Evolutionary conservation across 1,284 basidiomycete genomes (phyloP).

Genomic region (Microbotryum violaceum): DNA sequence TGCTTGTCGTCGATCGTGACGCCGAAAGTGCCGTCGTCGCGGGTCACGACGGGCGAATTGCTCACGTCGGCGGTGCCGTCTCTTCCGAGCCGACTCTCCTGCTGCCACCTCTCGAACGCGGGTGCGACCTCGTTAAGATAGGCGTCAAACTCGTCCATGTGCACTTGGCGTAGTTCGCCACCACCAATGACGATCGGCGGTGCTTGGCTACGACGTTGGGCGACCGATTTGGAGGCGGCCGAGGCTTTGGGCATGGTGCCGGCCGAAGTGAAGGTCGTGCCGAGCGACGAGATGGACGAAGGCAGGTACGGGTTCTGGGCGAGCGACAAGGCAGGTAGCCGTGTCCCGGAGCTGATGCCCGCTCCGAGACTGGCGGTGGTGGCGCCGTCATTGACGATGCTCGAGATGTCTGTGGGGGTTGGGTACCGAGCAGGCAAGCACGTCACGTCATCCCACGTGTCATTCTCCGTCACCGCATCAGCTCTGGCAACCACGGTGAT

Average conservation of each 20-base stretch:
- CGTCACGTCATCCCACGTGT: too few relatives aligned
- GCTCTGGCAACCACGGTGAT: too few relatives aligned
- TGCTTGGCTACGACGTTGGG: slow-evolving; percentile 22
- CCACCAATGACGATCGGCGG: slow-evolving; percentile 19
- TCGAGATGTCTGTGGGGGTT: too few relatives aligned
- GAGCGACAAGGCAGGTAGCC: slow-evolving; percentile 1
- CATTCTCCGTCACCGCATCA: too few relatives aligned
- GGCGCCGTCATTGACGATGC: too few relatives aligned
- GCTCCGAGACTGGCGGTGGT: too few relatives aligned
- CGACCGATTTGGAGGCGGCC: slow-evolving; percentile 18
- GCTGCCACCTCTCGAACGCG: slow-evolving; percentile 38
- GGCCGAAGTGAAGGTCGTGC: slow-evolving; percentile 30
- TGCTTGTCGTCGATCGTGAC: slow-evolving; percentile 4
- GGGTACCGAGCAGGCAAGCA: too few relatives aligned
- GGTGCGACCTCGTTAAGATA: slow-evolving; percentile 35
- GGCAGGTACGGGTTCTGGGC: slow-evolving; percentile 29
- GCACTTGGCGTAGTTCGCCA: slow-evolving; percentile 20
- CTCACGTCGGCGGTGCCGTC: slow-evolving; percentile 30
- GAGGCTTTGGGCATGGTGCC: slow-evolving; percentile 19
- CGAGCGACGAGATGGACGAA: slow-evolving; percentile 23
- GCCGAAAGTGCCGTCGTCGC: slow-evolving; percentile 8
- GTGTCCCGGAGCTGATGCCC: too few relatives aligned
- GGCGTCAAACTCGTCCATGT: slow-evolving; percentile 26
- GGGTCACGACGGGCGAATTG: neutral
- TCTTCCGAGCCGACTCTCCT: slow-evolving; percentile 34